Evolutionary conservation across 345 rosid species (phyloP), one percentile per base, ranked within the genome.

Genomic region (Eucalyptus curtisii): DNA sequence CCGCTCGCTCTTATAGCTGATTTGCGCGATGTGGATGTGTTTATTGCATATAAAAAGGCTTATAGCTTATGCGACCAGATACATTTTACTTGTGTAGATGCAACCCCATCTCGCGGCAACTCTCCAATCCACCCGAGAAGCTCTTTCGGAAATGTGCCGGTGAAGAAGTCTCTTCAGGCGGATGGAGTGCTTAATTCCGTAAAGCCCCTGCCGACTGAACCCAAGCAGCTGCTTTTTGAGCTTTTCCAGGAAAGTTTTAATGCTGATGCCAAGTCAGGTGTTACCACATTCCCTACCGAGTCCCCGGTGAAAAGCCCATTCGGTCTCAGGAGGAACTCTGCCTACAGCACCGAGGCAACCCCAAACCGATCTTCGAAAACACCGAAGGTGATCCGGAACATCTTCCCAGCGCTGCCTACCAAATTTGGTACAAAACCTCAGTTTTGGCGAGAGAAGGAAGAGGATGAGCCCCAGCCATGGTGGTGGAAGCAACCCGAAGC

Each of bases 171-270:
- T 57, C 88, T 81, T 33, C 33, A 3, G 7, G 31, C 7, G 57
- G 89, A 87, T 50, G 81, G 20, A 27, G 44, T 79, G 24, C 87
- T 85, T 19, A 87, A 86, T 61, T 86, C 92, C 30, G 61, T 84
- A 49, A 85, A 92, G 40, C 66, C 90, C 19, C 87, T 93, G 66
- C 90, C 93, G 20, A 49, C 88, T 3, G 94, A 91, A 14, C 61
- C 86, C 79, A 95, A 93, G 88, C 94, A 93, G 93, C 96, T 89
- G 89, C 92, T 95, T 7, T 86, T 92, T 47, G 92, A 91, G 89
- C 92, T 93, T 86, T 93, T 95, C 22, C 91, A 91, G 11, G 95
- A 95, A 86, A 92, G 95, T 91, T 91, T 91, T 45, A 48, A 59
- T 42, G 84, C 49, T 47, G 89, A 87, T 10, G 47, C 88, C 66